Conservation (phyloP, 257 asterid species). For the Apocynum venetum region DNA sequence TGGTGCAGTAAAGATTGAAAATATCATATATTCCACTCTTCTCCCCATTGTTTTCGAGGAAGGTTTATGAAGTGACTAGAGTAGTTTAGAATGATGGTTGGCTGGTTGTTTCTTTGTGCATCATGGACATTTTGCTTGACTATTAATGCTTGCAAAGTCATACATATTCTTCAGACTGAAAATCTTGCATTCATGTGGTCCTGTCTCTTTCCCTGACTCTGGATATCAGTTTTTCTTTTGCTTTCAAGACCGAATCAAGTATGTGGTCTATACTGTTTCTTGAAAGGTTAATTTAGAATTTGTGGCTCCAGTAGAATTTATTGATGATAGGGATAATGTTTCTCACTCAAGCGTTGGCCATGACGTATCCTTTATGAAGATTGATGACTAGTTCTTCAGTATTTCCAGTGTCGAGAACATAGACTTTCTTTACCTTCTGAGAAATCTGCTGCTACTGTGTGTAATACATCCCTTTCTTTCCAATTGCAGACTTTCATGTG, state of each 20-base stretch:
- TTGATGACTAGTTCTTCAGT: neutral
- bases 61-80: neutral
- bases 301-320: neutral
- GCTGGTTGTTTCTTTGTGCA: neutral
- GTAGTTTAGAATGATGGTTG: neutral
- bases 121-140: neutral
- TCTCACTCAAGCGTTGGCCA: conserved; percentile 1
- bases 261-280: neutral
- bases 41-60: neutral
- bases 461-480: neutral
- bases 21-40: neutral
- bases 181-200: neutral
- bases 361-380: neutral
- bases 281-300: neutral
- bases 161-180: neutral
- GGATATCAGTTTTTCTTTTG: neutral
- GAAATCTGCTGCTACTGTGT: neutral
- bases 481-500: neutral
- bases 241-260: neutral
- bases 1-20: neutral
- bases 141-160: neutral
- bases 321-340: neutral
- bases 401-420: neutral
- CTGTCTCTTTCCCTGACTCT: conserved; percentile 8
- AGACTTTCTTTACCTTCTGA: neutral